Evolutionary conservation across 2,329 filamentous ascomycete genomes (phyloP), one percentile per base, ranked within the genome.

Genomic region (Zymoseptoria crescenta): DNA sequence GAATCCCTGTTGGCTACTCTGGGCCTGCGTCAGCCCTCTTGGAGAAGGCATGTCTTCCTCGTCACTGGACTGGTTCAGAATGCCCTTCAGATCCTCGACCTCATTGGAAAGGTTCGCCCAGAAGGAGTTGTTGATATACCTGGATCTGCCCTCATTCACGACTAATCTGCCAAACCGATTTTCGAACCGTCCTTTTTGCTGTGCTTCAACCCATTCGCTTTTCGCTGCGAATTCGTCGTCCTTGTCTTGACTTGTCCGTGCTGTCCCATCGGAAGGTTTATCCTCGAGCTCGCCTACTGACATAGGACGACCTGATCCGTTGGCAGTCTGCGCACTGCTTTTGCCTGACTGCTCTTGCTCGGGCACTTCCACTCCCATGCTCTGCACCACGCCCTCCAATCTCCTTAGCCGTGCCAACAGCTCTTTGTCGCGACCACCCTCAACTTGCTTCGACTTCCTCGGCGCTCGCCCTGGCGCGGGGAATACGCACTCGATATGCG

Each of bases 101-200:
- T 91, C 87, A 56, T 90, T 88, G 60, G 86, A 88, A 55, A 92
- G 78, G 62, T 83, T 88, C 20, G 87, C 83, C 68, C 87, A 91
- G 68, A 91, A 89, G 6, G 83, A 86, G 70, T 84, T 89, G 74
- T 87, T 89, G 65, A 92, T 83, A 70, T 91, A 92, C 69, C 87
- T 79, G 57, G 83, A 85, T 60, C 83, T 83, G 48, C 85, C 86
- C 57, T 91, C 86, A 62, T 87, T 86, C 41, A 91, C 75, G 0
- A 91, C 86, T 56, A 92, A 73, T 30, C 87, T 78, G 2, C 88
- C 87, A 72, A 88, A 87, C 57, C 83, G 78, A 41, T 71, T 71
- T 59, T 74, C 72, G 30, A 73, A 69, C 16, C 63, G 63, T 9
- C 68, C 67, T 35, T 62, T 64, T 16, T 63, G 57, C 49, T 65